Evolutionary conservation across 108 stramenopile species (phyloP).

Genomic region (Poteriospumella lacustris): DNA sequence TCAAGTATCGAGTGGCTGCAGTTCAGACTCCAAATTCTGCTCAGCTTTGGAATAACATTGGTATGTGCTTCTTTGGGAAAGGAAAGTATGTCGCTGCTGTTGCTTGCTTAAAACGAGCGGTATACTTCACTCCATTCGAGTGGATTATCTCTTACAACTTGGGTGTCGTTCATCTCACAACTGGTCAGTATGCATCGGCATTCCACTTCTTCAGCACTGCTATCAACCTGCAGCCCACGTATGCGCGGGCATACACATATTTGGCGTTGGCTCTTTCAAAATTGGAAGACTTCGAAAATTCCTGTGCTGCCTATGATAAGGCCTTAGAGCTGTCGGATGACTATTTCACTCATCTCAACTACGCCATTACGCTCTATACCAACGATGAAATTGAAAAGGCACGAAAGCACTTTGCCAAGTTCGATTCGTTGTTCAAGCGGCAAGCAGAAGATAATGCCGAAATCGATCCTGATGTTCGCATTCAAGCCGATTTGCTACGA

Average conservation of each 20-base stretch:
- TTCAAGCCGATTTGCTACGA: neutral
- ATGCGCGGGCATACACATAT: conserved; percentile 1
- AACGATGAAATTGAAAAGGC: conserved; percentile 25
- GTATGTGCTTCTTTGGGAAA: conserved; percentile 68
- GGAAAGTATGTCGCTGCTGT: conserved; percentile 52
- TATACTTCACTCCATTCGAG: conserved; percentile 62
- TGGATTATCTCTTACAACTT: conserved; percentile 63
- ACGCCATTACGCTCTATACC: conserved; percentile 41
- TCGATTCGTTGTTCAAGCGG: conserved; percentile 1
- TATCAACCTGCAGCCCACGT: conserved; percentile 24
- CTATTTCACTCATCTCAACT: conserved; percentile 54
- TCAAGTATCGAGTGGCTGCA: conserved; percentile 63
- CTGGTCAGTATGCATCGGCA: conserved; percentile 58
- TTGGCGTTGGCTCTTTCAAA: conserved; percentile 12
- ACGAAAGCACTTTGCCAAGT: neutral
- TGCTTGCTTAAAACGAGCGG: conserved; percentile 59
- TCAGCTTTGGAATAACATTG: conserved; percentile 69
- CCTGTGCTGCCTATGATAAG: conserved; percentile 55
- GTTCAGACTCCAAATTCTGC: conserved; percentile 56
- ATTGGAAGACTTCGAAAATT: conserved; percentile 57
- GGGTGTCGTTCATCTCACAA: conserved; percentile 55
- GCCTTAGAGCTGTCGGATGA: conserved; percentile 48
- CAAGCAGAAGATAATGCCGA: neutral
- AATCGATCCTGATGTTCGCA: neutral
- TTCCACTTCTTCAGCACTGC: conserved; percentile 56